Evolutionary conservation across 768 basidiomycete genomes (phyloP).

Genomic region (Phlegmacium glaucopus): DNA sequence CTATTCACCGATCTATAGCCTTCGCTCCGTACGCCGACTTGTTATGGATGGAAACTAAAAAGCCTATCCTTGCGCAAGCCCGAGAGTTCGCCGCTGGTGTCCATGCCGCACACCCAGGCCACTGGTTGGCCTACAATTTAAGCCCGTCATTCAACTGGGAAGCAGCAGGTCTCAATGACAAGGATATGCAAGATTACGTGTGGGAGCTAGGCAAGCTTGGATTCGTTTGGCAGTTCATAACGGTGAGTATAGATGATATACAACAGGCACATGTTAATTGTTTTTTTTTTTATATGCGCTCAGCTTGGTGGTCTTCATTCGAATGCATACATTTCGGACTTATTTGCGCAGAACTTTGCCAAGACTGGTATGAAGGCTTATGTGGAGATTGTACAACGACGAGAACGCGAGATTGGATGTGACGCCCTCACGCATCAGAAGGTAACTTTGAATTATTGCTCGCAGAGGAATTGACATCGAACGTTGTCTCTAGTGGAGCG

Average conservation of each 20-base stretch:
- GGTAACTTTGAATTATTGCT: slow-evolving; percentile 39
- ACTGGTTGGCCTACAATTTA: slow-evolving; percentile 97
- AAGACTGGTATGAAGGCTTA: slow-evolving; percentile 99
- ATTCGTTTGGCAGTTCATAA: slow-evolving; percentile 99
- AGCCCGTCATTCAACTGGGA: slow-evolving; percentile 95
- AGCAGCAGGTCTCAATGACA: slow-evolving; percentile 82
- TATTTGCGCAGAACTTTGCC: slow-evolving; percentile 85
- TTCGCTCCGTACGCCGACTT: slow-evolving; percentile 93
- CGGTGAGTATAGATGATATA: slow-evolving; percentile 47
- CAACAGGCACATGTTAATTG: background rate
- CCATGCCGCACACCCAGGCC: slow-evolving; percentile 73
- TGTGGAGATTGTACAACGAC: slow-evolving; percentile 89
- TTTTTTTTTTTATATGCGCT: slow-evolving; percentile 5
- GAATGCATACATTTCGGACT: slow-evolving; percentile 93
- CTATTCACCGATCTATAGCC: slow-evolving; percentile 86
- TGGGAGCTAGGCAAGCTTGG: slow-evolving; percentile 95
- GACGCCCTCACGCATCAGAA: slow-evolving; percentile 98
- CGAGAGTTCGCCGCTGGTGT: slow-evolving; percentile 90
- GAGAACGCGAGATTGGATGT: slow-evolving; percentile 89
- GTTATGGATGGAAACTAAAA: slow-evolving; percentile 97
- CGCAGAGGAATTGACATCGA: slow-evolving; percentile 12
- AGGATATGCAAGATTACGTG: slow-evolving; percentile 84
- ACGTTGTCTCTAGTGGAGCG: slow-evolving; percentile 69
- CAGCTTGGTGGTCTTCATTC: slow-evolving; percentile 97
- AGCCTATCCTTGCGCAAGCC: slow-evolving; percentile 89